Evolutionary conservation across 2,329 filamentous ascomycete species (phyloP), one percentile per base, ranked within the genome.

Genomic region (Didymellaceae sp.): DNA sequence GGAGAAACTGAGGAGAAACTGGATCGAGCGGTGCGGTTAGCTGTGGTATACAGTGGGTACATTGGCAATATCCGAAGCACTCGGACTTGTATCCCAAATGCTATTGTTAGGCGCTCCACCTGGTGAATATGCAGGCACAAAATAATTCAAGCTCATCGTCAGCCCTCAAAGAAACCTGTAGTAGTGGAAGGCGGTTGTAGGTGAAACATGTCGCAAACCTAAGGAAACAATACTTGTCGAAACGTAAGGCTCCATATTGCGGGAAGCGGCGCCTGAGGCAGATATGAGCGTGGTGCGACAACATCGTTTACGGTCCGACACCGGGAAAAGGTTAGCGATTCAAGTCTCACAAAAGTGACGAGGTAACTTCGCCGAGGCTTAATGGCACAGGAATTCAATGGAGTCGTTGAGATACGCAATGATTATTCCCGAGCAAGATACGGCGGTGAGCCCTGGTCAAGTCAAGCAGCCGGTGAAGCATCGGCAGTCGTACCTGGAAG

Each of bases 61-160:
- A 53, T n/a, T n/a, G 33, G 38, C 43, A 53, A 53, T 53, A 53
- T 53, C 50, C 50, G 50, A 53, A 44, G 43, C 38, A 44, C 17
- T 43, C 50, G 43, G 50, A 44, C 38, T 28, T 47, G 13, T 21
- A 37, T 43, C 43, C 43, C 25, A 34, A 30, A 34, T 39, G 10
- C 20, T 53, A 34, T 44, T 10, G 43, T 46, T 52, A 48, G 44
- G 50, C 43, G 50, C 43, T 53, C 50, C 50, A 53, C 50, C 43
- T 33, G 44, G 44, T 48, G 38, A 35, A 34, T 48, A 31, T 53
- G 50, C 50, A 46, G 43, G 49, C 49, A 53, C 44, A 53, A 52
- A 47, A 53, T 53, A 44, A 40, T 48, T 25, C 48, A 42, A 14
- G n/a, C 16, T 6, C 21, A 13, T 24, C 5, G 18, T 18, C 32